phyloP scores from a whole-genome alignment of 2,329 filamentous ascomycete species.

The Colletotrichum sp. region DNA sequence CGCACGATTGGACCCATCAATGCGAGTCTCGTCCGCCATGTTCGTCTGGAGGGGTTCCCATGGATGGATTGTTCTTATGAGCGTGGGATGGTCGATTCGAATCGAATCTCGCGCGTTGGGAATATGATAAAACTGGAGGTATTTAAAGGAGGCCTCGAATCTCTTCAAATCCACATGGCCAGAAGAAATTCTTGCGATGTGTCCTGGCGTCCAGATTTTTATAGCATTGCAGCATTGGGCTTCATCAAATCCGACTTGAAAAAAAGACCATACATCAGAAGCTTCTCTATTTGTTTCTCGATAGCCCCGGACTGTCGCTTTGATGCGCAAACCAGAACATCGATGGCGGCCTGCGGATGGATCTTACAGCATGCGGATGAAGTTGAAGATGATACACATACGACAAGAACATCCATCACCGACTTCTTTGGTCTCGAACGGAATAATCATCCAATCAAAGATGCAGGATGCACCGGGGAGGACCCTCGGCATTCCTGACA shows the following conservation, averaged over 20 bases:
- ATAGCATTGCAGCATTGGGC: not conserved
- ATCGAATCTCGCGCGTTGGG: not conserved
- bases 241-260: not conserved
- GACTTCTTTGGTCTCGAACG: not conserved
- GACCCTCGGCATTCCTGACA: not conserved
- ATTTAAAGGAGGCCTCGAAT: not conserved
- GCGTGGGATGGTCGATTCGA: accelerated
- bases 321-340: not conserved
- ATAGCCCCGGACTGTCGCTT: not conserved
- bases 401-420: not conserved
- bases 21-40: not conserved
- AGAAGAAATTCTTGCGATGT: not conserved
- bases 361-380: not conserved
- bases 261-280: not conserved
- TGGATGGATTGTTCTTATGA: not conserved
- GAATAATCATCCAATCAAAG: not conserved
- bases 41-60: not conserved
- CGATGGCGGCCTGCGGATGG: not conserved
- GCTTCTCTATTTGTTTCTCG: not conserved
- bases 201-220: not conserved
- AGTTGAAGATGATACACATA: not conserved
- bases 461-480: not conserved
- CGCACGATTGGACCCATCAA: not conserved
- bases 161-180: not conserved
- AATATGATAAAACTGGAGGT: not conserved